These are phyloP conservation scores for Agrostemma githago DNA, from an alignment of 148 eudicot genomes.

Conservation along the genomic window DNA sequence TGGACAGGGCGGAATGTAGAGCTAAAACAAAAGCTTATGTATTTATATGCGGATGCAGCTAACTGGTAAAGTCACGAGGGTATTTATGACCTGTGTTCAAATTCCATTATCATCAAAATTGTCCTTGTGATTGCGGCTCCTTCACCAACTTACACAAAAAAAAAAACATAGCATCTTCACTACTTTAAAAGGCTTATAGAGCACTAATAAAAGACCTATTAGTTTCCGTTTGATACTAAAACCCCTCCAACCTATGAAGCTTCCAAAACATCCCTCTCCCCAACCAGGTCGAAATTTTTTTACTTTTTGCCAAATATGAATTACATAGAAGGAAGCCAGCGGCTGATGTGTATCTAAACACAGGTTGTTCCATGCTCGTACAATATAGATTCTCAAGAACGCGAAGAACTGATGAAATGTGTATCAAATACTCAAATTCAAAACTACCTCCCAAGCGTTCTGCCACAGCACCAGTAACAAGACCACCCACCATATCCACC, in stretches of 20 bases:
- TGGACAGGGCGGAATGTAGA: neutral
- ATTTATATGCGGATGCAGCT: neutral
- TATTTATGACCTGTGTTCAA: neutral
- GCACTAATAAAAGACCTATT: neutral
- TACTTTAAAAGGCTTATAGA: conserved; percentile 1
- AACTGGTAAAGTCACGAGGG: neutral
- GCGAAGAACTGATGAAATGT: neutral
- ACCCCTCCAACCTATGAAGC: neutral
- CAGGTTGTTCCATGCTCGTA: neutral
- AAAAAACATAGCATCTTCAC: neutral
- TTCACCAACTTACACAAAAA: neutral
- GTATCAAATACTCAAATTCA: neutral
- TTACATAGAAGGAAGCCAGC: neutral
- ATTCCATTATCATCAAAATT: neutral
- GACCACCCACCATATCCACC: conserved; percentile 88
- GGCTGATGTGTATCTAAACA: neutral
- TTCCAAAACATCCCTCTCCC: neutral
- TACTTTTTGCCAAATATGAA: neutral
- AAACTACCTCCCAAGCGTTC: conserved; percentile 89
- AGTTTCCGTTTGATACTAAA: neutral
- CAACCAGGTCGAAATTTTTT: neutral
- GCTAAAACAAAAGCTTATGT: neutral
- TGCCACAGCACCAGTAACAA: conserved; percentile 87
- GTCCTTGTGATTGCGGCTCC: neutral
- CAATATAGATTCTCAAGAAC: neutral